Evolutionary conservation across 257 asterid species (phyloP).

Genomic region (Solanum pinnatisectum): DNA sequence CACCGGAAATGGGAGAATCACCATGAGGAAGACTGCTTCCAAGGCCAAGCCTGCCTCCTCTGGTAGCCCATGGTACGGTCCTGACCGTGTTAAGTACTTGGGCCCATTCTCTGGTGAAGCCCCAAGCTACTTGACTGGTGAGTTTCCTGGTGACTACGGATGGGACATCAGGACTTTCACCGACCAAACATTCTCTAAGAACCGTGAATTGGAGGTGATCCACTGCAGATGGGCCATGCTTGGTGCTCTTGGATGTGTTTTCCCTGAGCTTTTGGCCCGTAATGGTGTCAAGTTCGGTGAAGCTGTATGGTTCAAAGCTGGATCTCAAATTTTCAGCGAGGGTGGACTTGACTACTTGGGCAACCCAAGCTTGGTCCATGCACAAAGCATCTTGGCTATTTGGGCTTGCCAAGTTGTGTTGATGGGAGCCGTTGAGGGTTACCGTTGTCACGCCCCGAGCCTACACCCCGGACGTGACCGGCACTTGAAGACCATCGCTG

Average conservation of each 20-base stretch:
- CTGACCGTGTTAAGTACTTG: slow-evolving; percentile 23
- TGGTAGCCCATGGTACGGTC: slow-evolving; percentile 29
- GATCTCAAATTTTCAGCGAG: slow-evolving; percentile 28
- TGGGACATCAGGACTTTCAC: slow-evolving; percentile 48
- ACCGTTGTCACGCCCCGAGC: no score
- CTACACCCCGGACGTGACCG: no score
- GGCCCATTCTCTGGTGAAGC: slow-evolving; percentile 37
- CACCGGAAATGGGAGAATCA: slow-evolving; percentile 1
- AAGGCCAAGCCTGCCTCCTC: slow-evolving; percentile 22
- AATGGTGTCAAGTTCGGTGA: slow-evolving; percentile 36
- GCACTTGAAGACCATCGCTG: no score
- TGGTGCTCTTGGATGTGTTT: slow-evolving; percentile 34
- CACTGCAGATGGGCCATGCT: slow-evolving; percentile 39
- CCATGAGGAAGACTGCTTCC: slow-evolving; percentile 25
- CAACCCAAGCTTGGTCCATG: no score
- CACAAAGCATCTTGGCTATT: no score
- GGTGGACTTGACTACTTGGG: slow-evolving; percentile 26
- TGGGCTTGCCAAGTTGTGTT: no score
- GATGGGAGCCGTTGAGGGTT: no score
- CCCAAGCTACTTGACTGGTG: slow-evolving; percentile 32
- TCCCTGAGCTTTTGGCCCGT: slow-evolving; percentile 35
- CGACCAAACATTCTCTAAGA: slow-evolving; percentile 27
- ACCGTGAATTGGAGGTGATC: slow-evolving; percentile 29
- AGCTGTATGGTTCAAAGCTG: slow-evolving; percentile 40
- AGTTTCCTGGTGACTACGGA: slow-evolving; percentile 40